Evolutionary conservation across 2,329 filamentous ascomycete genomes (phyloP).

Genomic region (Verticillium alfalfae): DNA sequence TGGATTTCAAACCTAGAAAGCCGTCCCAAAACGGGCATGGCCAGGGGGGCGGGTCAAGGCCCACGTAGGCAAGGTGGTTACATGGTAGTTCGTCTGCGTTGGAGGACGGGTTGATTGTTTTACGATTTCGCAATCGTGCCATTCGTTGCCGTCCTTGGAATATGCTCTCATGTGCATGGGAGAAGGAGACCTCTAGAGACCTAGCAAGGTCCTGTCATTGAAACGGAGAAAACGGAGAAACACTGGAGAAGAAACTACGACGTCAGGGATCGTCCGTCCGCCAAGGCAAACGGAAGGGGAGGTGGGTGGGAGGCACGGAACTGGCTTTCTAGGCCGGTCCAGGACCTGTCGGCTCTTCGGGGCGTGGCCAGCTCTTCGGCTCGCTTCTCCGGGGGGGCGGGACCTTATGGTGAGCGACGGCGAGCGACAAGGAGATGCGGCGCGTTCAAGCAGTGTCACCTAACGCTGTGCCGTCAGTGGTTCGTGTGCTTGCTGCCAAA

Average conservation of each 20-base stretch:
- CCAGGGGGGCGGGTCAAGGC: not conserved
- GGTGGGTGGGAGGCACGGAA: not conserved
- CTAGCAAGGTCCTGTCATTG: not conserved
- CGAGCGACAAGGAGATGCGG: too few relatives aligned
- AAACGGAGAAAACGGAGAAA: not conserved
- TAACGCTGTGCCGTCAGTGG: not conserved
- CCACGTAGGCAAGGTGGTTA: not conserved
- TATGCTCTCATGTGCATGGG: not conserved
- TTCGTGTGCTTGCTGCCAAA: not conserved
- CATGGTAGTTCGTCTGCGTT: not conserved
- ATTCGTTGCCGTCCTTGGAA: not conserved
- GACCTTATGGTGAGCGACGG: not conserved
- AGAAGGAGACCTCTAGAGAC: too few relatives aligned
- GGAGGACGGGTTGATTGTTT: not conserved
- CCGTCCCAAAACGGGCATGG: not conserved
- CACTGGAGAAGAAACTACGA: not conserved
- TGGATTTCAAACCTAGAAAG: not conserved
- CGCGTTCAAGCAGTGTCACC: not conserved
- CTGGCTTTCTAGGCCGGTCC: not conserved
- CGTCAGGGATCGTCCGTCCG: not conserved
- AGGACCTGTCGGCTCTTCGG: conserved; percentile 1
- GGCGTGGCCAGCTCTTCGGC: not conserved
- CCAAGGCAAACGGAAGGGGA: not conserved
- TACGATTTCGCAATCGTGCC: not conserved
- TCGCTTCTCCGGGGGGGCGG: not conserved